phyloP scores from a whole-genome alignment of 768 basidiomycete species.

The Psilocybe cubensis region DNA sequence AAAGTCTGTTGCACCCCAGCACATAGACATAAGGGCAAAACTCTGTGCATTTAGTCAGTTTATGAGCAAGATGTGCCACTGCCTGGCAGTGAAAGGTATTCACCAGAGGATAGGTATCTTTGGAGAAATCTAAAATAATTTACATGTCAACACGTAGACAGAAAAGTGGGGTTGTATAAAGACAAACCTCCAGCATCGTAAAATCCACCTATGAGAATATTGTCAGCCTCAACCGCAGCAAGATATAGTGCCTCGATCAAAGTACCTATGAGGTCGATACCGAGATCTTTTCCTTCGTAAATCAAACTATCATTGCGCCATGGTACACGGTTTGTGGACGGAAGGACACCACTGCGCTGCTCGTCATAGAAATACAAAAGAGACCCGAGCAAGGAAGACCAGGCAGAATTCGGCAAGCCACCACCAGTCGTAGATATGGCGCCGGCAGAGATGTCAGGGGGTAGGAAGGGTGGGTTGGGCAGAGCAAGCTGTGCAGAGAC shows the following conservation, averaged over 20 bases:
- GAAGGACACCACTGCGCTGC: slow-evolving; percentile 81
- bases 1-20: slow-evolving; percentile 89
- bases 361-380: slow-evolving; percentile 90
- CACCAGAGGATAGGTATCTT: slow-evolving; percentile 85
- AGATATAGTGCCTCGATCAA: neutral
- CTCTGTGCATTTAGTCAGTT: slow-evolving; percentile 42
- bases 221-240: neutral
- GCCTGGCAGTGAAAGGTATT: slow-evolving; percentile 20
- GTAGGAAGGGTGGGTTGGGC: slow-evolving; percentile 66
- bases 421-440: slow-evolving; percentile 47
- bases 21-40: slow-evolving; percentile 83
- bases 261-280: slow-evolving; percentile 73
- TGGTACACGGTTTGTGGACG: slow-evolving; percentile 68
- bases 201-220: slow-evolving; percentile 58
- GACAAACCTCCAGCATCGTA: slow-evolving; percentile 88
- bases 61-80: neutral
- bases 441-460: slow-evolving; percentile 62
- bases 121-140: slow-evolving; percentile 72
- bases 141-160: slow-evolving; percentile 3
- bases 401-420: slow-evolving; percentile 70
- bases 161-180: neutral
- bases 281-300: slow-evolving; percentile 75
- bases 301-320: slow-evolving; percentile 88
- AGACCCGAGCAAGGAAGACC: slow-evolving; percentile 82
- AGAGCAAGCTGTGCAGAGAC: slow-evolving; percentile 59